Evolutionary conservation across 2,329 filamentous ascomycete genomes (phyloP).

Genomic region (Fusarium virguliforme): DNA sequence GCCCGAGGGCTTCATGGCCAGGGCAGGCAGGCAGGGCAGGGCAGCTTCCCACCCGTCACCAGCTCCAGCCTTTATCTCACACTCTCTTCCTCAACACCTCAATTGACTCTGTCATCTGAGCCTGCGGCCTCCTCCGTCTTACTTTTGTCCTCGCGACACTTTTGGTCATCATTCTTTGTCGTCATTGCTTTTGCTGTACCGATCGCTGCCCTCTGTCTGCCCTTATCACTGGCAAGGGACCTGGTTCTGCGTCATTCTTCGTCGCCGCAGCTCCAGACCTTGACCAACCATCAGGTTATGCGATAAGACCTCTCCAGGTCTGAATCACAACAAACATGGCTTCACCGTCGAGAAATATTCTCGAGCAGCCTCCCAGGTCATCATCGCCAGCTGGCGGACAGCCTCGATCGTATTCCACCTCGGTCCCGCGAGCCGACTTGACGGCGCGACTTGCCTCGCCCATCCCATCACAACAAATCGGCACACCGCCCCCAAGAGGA

Average conservation of each 20-base stretch:
- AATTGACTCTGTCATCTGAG: slow-evolving; percentile 46
- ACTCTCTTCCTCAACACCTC: slow-evolving; percentile 31
- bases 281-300: slow-evolving; percentile 41
- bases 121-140: slow-evolving; percentile 30
- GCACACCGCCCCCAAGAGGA: slow-evolving; percentile 58
- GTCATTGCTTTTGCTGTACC: slow-evolving; percentile 37
- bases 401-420: slow-evolving; percentile 65
- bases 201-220: slow-evolving; percentile 21
- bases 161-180: slow-evolving; percentile 33
- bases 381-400: slow-evolving; percentile 66
- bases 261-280: slow-evolving; percentile 27
- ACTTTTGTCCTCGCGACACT: slow-evolving; percentile 31
- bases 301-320: slow-evolving; percentile 46
- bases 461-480: slow-evolving; percentile 61
- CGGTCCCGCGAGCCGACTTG: slow-evolving; percentile 71
- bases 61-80: slow-evolving; percentile 43
- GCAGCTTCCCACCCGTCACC: slow-evolving; percentile 29
- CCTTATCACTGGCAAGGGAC: slow-evolving; percentile 28
- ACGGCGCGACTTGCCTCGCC: slow-evolving; percentile 75
- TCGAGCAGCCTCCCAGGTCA: slow-evolving; percentile 59
- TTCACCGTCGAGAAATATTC: slow-evolving; percentile 58
- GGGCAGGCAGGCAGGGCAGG: slow-evolving; percentile 22
- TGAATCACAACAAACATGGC: slow-evolving; percentile 54
- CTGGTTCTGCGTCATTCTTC: slow-evolving; percentile 37
- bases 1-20: slow-evolving; percentile 34